Conservation (phyloP, 768 basidiomycete species). For the Suillus clintonianus region DNA sequence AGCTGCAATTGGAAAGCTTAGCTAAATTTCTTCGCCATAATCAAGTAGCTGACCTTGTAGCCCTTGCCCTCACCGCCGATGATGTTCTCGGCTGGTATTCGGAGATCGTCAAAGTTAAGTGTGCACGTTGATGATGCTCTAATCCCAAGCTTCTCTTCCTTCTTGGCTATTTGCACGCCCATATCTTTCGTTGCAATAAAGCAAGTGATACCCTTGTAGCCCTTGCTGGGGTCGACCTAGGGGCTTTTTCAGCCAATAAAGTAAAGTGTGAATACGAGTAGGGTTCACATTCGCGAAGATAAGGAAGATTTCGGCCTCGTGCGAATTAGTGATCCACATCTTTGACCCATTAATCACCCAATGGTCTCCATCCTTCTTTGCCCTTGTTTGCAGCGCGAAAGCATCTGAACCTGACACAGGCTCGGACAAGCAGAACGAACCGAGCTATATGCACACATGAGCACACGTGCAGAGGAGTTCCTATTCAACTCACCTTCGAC, state of each 20-base stretch:
- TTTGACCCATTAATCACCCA: constrained; percentile 96
- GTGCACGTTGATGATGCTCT: constrained; percentile 94
- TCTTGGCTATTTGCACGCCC: constrained; percentile 97
- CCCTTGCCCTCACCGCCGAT: constrained; percentile 92
- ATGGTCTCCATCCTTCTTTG: constrained; percentile 80
- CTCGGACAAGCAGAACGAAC: constrained; percentile 95
- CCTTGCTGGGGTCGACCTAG: constrained; percentile 83
- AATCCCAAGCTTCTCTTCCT: constrained; percentile 98
- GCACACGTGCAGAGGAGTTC: not conserved
- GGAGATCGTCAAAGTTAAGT: constrained; percentile 92
- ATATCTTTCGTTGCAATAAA: constrained; percentile 95
- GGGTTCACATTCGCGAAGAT: constrained; percentile 88
- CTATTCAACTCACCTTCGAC: constrained; percentile 54
- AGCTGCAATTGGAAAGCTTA: constrained; percentile 45
- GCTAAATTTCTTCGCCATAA: not conserved
- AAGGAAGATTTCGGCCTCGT: constrained; percentile 88
- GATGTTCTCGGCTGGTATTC: constrained; percentile 81
- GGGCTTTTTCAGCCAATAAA: not conserved
- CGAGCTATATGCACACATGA: constrained; percentile 57
- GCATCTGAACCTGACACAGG: constrained; percentile 94
- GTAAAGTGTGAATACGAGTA: not conserved
- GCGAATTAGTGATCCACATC: constrained; percentile 99
- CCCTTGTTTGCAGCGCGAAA: constrained; percentile 93
- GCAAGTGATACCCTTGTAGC: constrained; percentile 99
- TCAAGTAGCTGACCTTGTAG: constrained; percentile 62